Percentiles rank a stretch among this genome's conserved stretches.
Conservation (phyloP, 2,329 filamentous ascomycete species). For the Fusarium avenaceum region DNA sequence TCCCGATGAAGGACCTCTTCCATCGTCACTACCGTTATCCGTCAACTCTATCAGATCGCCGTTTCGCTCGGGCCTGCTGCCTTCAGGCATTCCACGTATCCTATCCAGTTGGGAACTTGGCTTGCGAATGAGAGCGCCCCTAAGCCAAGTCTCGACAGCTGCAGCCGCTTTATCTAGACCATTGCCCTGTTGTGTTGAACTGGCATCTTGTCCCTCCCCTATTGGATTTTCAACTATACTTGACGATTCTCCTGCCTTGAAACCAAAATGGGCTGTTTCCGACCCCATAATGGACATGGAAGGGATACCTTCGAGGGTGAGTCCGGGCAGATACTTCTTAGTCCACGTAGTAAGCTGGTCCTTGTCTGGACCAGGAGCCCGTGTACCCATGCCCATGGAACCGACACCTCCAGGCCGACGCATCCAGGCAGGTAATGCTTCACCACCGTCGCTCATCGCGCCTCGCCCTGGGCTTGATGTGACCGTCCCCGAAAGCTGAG, state of each 20-base stretch:
- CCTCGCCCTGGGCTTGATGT: constrained; percentile 54
- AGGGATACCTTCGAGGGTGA: constrained; percentile 77
- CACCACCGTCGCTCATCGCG: constrained; percentile 56
- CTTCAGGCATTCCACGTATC: constrained; percentile 53
- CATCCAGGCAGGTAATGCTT: constrained; percentile 71
- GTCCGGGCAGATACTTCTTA: constrained; percentile 82
- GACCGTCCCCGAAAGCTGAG: constrained; percentile 52
- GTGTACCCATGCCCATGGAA: constrained; percentile 78
- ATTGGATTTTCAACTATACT: constrained; percentile 66
- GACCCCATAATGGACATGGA: constrained; percentile 75
- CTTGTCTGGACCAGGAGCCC: constrained; percentile 83
- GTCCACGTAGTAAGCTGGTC: constrained; percentile 89
- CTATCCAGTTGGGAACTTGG: constrained; percentile 65
- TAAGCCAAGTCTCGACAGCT: constrained; percentile 90
- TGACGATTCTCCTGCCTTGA: constrained; percentile 56
- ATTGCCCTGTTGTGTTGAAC: constrained; percentile 62
- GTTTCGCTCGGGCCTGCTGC: constrained; percentile 56
- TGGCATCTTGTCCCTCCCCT: constrained; percentile 61
- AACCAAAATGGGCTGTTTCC: constrained; percentile 70
- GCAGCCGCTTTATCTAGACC: constrained; percentile 86
- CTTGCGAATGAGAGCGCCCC: constrained; percentile 80
- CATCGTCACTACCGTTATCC: constrained; percentile 71
- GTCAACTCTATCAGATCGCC: constrained; percentile 80
- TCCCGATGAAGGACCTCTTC: constrained; percentile 51
- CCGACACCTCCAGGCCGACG: constrained; percentile 90